Conservation (phyloP, 2,329 filamentous ascomycete genomes). For the Stemphylium vesicarium region DNA sequence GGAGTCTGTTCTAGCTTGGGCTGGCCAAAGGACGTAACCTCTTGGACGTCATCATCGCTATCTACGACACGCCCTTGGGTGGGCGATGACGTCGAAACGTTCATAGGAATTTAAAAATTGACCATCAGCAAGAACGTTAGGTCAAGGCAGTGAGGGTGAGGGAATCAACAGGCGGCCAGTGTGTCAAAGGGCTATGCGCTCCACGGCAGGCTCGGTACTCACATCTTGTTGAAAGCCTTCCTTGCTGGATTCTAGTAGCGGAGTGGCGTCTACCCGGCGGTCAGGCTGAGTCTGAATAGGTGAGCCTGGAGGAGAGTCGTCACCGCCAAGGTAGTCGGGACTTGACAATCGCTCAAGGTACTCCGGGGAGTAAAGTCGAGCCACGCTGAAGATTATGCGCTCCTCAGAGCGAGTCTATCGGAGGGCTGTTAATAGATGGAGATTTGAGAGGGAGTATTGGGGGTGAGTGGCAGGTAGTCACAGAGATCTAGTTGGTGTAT, state of each 20-base stretch:
- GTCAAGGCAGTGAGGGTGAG: too few relatives aligned
- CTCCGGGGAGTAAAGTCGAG: neutral
- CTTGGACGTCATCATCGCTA: neutral
- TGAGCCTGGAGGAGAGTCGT: neutral
- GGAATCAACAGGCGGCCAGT: too few relatives aligned
- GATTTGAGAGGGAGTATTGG: too few relatives aligned
- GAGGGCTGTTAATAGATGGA: too few relatives aligned
- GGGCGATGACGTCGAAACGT: neutral
- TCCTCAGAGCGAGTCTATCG: too few relatives aligned
- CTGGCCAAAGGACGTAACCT: neutral
- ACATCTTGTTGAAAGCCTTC: neutral
- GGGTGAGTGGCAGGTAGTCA: too few relatives aligned
- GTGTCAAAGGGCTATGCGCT: too few relatives aligned
- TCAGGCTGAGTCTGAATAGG: neutral
- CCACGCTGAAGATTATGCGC: neutral
- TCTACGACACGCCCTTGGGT: neutral
- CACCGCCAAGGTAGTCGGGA: neutral
- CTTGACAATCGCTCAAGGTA: neutral
- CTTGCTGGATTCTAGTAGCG: neutral
- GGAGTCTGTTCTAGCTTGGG: neutral
- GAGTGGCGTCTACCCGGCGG: neutral
- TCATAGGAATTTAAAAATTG: neutral
- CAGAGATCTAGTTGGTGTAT: too few relatives aligned
- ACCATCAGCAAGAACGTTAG: too few relatives aligned
- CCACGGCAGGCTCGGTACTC: too few relatives aligned